phyloP scores from a whole-genome alignment of 257 asterid species.

The Przewalskia tangutica region DNA sequence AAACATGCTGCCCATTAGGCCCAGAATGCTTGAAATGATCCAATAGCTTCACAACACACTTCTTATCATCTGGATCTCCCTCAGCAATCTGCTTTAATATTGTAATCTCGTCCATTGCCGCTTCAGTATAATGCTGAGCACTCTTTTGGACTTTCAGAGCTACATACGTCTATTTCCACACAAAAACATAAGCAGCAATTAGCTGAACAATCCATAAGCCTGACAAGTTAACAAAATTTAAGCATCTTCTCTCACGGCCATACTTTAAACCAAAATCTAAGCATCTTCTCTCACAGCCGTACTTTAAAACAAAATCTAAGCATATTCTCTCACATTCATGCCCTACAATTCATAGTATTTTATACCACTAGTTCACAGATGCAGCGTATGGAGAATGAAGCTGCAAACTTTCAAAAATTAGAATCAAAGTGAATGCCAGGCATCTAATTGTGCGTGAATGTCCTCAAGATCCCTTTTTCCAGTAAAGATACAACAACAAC shows the following conservation, averaged over 20 bases:
- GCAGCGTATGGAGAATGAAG: neutral
- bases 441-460: neutral
- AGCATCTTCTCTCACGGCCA: neutral
- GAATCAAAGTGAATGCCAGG: neutral
- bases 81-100: conserved; percentile 82
- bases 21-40: conserved; percentile 96
- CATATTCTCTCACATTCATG: no score
- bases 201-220: conserved; percentile 1
- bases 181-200: conserved; percentile 5
- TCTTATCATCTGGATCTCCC: conserved; percentile 76
- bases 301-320: no score
- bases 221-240: neutral
- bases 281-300: no score
- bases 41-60: conserved; percentile 85
- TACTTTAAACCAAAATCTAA: neutral
- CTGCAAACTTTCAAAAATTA: neutral
- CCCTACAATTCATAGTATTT: neutral
- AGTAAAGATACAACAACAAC: neutral
- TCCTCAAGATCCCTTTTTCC: neutral
- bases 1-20: conserved; percentile 85
- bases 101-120: conserved; percentile 89
- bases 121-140: conserved; percentile 91
- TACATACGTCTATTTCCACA: conserved; percentile 30
- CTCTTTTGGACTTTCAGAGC: conserved; percentile 94
- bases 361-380: neutral